Evolutionary conservation across 345 rosid genomes (phyloP), one percentile per base, ranked within the genome.

Genomic region (Bretschneidera sinensis): DNA sequence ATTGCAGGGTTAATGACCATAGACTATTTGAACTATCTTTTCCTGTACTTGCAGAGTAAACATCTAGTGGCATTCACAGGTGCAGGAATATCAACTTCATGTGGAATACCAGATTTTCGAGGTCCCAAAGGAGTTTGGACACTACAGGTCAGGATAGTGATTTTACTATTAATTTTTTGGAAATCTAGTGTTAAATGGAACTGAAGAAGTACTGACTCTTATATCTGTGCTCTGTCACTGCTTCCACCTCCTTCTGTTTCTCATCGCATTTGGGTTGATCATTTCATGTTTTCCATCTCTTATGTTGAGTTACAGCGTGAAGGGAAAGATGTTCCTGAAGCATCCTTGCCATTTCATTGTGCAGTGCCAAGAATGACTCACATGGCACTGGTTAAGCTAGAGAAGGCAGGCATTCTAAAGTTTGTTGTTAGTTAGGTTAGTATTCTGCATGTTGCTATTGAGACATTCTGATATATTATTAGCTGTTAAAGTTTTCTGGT

Each of bases 61-160:
- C 99, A 90, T 81, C 91, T 94, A 68, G 97, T 90, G 67, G 97
- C 81, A 62, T 94, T 94, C 65, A 94, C 97, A 45, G 97, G 97
- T 73, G 99, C 99, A 18, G 97, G 99, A 67, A 90, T 90, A 74
- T 94, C 99, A 59, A 90, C 99, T 47, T 86, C 99, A 65, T 87
- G 99, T 71, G 96, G 99, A 35, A 94, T 94, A 64, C 97, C 99
- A 65, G 96, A 94, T 77, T 88, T 94, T 75, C 81, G 99, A 71
- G 97, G 97, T 57, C 99, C 99, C 52, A 83, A 84, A 67, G 99
- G 99, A 68, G 88, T 94, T n/a, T 94, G 99, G 99, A 94, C 99
- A 15, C 59, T 94, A 43, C 97, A 94, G 97, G 97, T 90, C 65
- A 65, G 59, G 31, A 0, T 59, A 52, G 5, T 63, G 34, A 59